Conservation (phyloP, 2,329 filamentous ascomycete species). For the Bisporella sp. region DNA sequence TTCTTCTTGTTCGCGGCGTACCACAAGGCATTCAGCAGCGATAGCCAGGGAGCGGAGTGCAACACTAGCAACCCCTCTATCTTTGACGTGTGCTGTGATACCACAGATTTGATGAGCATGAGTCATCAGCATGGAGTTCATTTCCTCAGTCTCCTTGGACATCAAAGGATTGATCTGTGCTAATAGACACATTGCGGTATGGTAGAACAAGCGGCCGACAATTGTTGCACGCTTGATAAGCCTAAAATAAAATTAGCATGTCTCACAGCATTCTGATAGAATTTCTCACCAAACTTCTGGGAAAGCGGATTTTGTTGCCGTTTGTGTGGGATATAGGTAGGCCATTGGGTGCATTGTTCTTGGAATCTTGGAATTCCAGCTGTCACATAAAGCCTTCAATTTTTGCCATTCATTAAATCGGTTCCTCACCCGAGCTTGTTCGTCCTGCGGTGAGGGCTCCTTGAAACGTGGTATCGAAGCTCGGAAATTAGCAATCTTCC, state of each 20-base stretch:
- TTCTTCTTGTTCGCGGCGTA: conserved; percentile 70
- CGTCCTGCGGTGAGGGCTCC: conserved; percentile 51
- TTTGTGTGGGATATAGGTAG: conserved; percentile 63
- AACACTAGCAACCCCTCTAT: conserved; percentile 70
- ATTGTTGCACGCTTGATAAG: conserved; percentile 76
- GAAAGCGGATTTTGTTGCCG: conserved; percentile 65
- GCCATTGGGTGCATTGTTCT: conserved; percentile 83
- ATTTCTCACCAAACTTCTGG: conserved; percentile 74
- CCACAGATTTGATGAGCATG: conserved; percentile 85
- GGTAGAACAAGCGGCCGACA: conserved; percentile 80
- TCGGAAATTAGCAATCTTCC: conserved; percentile 80
- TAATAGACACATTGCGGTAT: conserved; percentile 76
- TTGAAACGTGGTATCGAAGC: conserved; percentile 58
- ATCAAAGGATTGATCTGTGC: conserved; percentile 71
- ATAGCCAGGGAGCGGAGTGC: conserved; percentile 74
- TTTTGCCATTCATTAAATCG: conserved; percentile 70
- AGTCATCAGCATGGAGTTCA: conserved; percentile 61
- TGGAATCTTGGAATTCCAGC: conserved; percentile 74
- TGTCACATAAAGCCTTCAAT: conserved; percentile 74
- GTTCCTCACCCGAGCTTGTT: conserved; percentile 56
- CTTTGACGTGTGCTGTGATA: conserved; percentile 78
- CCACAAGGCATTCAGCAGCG: conserved; percentile 64
- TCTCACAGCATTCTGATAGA: conserved; percentile 3
- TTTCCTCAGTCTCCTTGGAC: conserved; percentile 49
- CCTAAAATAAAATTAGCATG: conserved; percentile 39